Conservation (phyloP, 371 early-diverging fungal genomes). For the Mucor irregularis region DNA sequence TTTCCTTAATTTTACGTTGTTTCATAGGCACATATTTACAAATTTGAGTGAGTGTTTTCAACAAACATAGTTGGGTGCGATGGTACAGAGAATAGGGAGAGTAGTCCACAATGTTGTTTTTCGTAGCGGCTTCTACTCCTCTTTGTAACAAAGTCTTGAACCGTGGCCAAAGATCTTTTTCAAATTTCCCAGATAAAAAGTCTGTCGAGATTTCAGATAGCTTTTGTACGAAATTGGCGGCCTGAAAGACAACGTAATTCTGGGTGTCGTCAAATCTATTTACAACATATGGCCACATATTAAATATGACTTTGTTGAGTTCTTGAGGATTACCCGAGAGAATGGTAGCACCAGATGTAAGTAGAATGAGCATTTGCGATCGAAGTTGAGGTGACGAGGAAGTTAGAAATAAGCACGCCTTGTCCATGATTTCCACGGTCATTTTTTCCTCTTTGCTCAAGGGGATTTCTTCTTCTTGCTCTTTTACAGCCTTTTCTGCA, state of each 20-base stretch:
- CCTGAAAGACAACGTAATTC: slow-evolving; percentile 52
- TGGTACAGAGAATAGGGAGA: slow-evolving; percentile 40
- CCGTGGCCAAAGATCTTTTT: slow-evolving; percentile 52
- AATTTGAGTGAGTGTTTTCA: slow-evolving; percentile 30
- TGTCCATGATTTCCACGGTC: slow-evolving; percentile 43
- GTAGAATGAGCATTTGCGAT: slow-evolving; percentile 41
- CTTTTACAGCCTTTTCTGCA: slow-evolving; percentile 2
- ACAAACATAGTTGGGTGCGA: slow-evolving; percentile 31
- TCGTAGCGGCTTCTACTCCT: slow-evolving; percentile 6
- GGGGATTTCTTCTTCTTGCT: slow-evolving; percentile 13
- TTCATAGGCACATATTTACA: slow-evolving; percentile 26
- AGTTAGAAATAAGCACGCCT: slow-evolving; percentile 52
- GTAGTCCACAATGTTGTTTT: slow-evolving; percentile 17
- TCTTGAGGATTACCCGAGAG: slow-evolving; percentile 31
- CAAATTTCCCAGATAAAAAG: slow-evolving; percentile 50
- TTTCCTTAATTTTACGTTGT: slow-evolving; percentile 24
- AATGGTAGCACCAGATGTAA: slow-evolving; percentile 37
- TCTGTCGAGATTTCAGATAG: slow-evolving; percentile 42
- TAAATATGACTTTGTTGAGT: slow-evolving; percentile 52
- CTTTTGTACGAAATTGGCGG: slow-evolving; percentile 36
- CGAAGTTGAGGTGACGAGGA: slow-evolving; percentile 54
- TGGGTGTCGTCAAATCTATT: slow-evolving; percentile 50
- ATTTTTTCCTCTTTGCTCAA: slow-evolving; percentile 37
- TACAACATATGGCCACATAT: slow-evolving; percentile 55
- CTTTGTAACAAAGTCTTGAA: slow-evolving; percentile 32